Evolutionary conservation across 164 flowering plant species (phyloP).

Genomic region (Stephania japonica): DNA sequence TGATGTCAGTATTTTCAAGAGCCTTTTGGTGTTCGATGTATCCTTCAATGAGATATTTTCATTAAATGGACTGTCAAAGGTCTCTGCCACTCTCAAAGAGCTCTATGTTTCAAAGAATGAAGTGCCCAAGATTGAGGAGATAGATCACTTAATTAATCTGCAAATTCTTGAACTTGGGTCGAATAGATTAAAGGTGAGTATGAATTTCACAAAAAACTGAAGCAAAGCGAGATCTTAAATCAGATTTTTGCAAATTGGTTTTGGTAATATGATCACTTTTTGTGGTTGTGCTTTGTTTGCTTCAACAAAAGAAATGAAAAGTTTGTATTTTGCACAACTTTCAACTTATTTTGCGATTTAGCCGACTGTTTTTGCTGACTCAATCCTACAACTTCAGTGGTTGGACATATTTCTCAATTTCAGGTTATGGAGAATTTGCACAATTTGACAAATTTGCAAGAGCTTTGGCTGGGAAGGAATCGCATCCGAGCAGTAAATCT

Average conservation of each 20-base stretch:
- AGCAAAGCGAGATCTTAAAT: neutral
- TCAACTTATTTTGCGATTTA: neutral
- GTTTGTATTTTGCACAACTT: neutral
- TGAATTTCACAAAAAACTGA: neutral
- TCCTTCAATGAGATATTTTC: conserved; percentile 93
- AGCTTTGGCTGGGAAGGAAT: conserved; percentile 93
- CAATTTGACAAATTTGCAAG: conserved; percentile 60
- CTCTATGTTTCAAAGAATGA: conserved; percentile 96
- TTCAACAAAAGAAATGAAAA: neutral
- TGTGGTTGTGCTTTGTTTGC: neutral
- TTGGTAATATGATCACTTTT: neutral
- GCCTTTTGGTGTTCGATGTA: conserved; percentile 78
- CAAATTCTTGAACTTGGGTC: conserved; percentile 96
- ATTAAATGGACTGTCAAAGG: conserved; percentile 55
- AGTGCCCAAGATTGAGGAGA: conserved; percentile 84
- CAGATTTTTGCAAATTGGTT: neutral
- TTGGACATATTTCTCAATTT: neutral
- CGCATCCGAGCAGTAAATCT: conserved; percentile 72
- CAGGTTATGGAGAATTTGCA: conserved; percentile 92
- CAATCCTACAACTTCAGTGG: neutral
- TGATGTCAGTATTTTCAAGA: conserved; percentile 75
- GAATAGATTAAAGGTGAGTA: conserved; percentile 78
- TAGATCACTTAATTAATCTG: conserved; percentile 71
- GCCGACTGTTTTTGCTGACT: neutral
- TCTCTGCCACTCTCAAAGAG: conserved; percentile 70